These are phyloP conservation scores for Termitomyces sp. DNA, from an alignment of 768 basidiomycete genomes.

Conservation along the genomic window DNA sequence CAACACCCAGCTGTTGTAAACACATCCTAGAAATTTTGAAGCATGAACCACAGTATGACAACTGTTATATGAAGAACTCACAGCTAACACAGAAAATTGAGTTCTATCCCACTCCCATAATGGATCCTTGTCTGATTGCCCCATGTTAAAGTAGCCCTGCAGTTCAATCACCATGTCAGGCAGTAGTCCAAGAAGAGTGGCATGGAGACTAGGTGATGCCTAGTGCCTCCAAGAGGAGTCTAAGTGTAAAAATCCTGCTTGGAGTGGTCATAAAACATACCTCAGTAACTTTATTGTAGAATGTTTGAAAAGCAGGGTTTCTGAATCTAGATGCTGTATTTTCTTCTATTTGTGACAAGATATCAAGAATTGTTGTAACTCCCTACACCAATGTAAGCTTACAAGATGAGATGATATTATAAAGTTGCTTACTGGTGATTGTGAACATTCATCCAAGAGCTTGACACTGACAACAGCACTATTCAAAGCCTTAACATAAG, in stretches of 20 bases:
- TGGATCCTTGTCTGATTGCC: constrained; percentile 91
- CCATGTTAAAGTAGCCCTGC: constrained; percentile 80
- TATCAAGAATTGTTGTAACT: constrained; percentile 51
- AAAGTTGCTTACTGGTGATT: constrained; percentile 52
- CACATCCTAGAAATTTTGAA: constrained; percentile 58
- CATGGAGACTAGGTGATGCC: constrained; percentile 57
- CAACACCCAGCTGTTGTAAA: constrained; percentile 64
- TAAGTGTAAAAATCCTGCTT: not conserved
- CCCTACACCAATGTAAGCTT: constrained; percentile 43
- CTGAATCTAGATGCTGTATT: constrained; percentile 93
- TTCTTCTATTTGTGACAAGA: constrained; percentile 66
- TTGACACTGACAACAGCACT: constrained; percentile 71
- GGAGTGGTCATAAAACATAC: constrained; percentile 32
- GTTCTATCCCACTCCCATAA: constrained; percentile 99
- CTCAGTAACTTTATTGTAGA: constrained; percentile 79
- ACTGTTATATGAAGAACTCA: constrained; percentile 33
- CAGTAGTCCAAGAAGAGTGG: constrained; percentile 52
- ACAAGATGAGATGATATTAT: not conserved
- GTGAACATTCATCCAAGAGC: constrained; percentile 57
- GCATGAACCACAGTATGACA: not conserved
- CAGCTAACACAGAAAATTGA: constrained; percentile 98
- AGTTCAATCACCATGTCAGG: constrained; percentile 62
- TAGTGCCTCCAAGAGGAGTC: constrained; percentile 21
- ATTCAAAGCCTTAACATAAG: constrained; percentile 75
- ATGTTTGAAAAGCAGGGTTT: constrained; percentile 92